Evolutionary conservation across 2,329 filamentous ascomycete species (phyloP), one percentile per base, ranked within the genome.

Genomic region (Trichoderma citrinoviride): DNA sequence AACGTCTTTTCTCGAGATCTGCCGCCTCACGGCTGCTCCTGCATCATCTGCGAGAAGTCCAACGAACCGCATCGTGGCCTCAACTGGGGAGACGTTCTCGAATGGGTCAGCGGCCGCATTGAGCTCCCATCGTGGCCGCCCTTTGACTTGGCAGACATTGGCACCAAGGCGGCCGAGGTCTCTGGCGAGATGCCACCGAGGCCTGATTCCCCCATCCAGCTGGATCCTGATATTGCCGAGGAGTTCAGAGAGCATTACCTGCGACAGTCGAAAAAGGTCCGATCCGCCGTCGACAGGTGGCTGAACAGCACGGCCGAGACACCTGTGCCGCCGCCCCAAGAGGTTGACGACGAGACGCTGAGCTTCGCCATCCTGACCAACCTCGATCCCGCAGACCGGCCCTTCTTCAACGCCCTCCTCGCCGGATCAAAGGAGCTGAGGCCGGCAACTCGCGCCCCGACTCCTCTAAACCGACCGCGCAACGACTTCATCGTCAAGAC

Each of bases 1-100:
- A 92, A 94, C 64, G 93, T 99, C 8, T 98, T 99, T 77, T 93
- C 93, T 2, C 85, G 95, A 66, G 94, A 98, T 73, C 88, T 99
- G 41, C 93, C 93, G 0, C 88, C 88, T 0, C 88, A 97, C 72
- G 87, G 89, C n/a, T 98, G 94, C 75, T 80, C 83, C 49, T 98
- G 94, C 75, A 81, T 95, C 64, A 91, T 97, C 82, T 98, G 94
- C 73, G 86, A 89, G 53, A 81, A 78, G 14, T 79, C 79, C 3
- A 79, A 85, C 43, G 83, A 88, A 43, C 85, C 89, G 17, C 85
- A 87, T 67, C 84, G 83, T 63, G 93, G 93, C 2, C 82, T 97
- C 33, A 95, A 92, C 67, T 99, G 94, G 94, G 94, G 95, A 10
- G 94, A 98, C 74, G 93, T 98, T 14, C 79, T 99, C 25, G 95